Percentiles rank a stretch among this genome's conserved stretches.
These are phyloP conservation scores for Spathaspora hagerdaliae DNA, from an alignment of 805 yeast species.

Conservation along the genomic window DNA sequence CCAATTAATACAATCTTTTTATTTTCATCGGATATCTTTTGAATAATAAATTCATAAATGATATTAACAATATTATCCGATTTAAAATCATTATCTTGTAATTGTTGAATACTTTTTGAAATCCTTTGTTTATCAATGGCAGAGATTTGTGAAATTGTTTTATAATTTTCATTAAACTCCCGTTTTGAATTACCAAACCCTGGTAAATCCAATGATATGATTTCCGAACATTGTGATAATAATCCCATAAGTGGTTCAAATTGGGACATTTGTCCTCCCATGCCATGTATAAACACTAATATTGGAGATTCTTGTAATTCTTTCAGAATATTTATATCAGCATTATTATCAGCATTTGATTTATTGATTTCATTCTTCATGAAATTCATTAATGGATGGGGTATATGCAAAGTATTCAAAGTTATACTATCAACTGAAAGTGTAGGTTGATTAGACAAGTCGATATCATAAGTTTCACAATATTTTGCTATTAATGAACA, in stretches of 20 bases:
- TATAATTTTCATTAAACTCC: constrained; percentile 10
- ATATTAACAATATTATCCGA: constrained; percentile 40
- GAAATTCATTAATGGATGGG: constrained; percentile 44
- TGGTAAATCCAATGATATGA: constrained; percentile 76
- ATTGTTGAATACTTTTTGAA: constrained; percentile 19
- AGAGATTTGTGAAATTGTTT: constrained; percentile 21
- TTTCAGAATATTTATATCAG: constrained; percentile 17
- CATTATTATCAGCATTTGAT: constrained; percentile 6
- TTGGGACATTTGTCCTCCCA: constrained; percentile 87
- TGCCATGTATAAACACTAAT: constrained; percentile 72
- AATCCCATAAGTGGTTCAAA: constrained; percentile 70
- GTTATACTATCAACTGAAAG: constrained; percentile 31
- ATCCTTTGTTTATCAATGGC: constrained; percentile 28
- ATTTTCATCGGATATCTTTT: constrained; percentile 30
- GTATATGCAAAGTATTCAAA: constrained; percentile 42
- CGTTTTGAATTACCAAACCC: constrained; percentile 68
- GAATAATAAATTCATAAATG: constrained; percentile 32
- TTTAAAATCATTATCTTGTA: constrained; percentile 40
- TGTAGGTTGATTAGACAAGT: constrained; percentile 16
- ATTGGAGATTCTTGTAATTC: constrained; percentile 52
- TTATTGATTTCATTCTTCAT: constrained; percentile 22
- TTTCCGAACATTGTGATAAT: constrained; percentile 57
- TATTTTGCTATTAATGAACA: constrained; percentile 51
- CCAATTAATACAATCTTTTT: constrained; percentile 52
- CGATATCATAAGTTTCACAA: constrained; percentile 36